A percentile compares a stretch with the other conserved stretches of the same genome.
Conservation (phyloP, 2,329 filamentous ascomycete genomes). For the Colletotrichum cordylinicola region DNA sequence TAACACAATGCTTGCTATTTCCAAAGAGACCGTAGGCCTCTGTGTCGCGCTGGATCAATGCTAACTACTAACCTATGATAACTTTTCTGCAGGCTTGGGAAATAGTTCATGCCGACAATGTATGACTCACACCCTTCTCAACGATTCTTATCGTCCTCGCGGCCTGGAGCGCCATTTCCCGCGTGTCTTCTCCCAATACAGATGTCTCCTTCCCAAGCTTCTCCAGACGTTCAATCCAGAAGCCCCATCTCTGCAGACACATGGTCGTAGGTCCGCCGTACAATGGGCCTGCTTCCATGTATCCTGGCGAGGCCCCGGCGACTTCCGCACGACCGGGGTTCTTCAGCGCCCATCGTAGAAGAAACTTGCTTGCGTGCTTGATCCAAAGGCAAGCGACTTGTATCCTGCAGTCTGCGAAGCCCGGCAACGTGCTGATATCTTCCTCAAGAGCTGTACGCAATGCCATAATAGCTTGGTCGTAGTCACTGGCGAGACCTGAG, state of each 20-base stretch:
- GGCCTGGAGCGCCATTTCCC: not conserved
- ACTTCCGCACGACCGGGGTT: not conserved
- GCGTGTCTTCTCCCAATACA: not conserved
- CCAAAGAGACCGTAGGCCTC: not conserved
- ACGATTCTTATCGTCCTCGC: not conserved
- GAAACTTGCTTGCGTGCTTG: not conserved
- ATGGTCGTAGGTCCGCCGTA: not conserved
- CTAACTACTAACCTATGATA: not conserved
- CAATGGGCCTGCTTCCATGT: not conserved
- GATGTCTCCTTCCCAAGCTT: not conserved
- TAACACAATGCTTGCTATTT: not conserved
- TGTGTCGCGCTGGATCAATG: not conserved
- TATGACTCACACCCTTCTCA: not conserved
- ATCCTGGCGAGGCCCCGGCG: not conserved
- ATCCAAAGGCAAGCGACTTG: not conserved
- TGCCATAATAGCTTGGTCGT: not conserved
- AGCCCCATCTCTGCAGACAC: not conserved
- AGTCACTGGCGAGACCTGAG: not conserved
- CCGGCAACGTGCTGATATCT: not conserved
- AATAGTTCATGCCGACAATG: not conserved
- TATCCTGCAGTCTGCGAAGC: not conserved
- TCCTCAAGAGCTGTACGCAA: not conserved
- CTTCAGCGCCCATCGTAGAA: not conserved
- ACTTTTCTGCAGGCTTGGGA: not conserved
- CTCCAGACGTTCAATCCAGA: not conserved